These are phyloP conservation scores for Phoma sp. DNA, from an alignment of 2,329 filamentous ascomycete genomes.

Conservation along the genomic window DNA sequence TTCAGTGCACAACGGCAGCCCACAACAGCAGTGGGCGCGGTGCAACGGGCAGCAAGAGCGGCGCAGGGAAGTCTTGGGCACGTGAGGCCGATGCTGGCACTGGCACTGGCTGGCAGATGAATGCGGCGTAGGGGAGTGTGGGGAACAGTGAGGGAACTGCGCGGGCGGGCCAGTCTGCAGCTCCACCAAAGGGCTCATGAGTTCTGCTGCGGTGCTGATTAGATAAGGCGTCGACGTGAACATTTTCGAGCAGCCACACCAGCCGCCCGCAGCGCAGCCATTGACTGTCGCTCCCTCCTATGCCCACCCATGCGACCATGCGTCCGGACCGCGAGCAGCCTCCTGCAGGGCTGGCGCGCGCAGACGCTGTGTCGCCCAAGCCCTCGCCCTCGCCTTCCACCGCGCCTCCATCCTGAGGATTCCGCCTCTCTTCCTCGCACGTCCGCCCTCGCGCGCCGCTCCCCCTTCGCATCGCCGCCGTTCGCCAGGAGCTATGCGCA, in stretches of 20 bases:
- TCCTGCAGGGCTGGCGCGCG: conserved; percentile 46
- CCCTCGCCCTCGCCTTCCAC: conserved; percentile 2
- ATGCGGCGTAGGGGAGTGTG: conserved; percentile 19
- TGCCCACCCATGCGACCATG: conserved; percentile 58
- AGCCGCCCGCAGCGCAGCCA: conserved; percentile 8
- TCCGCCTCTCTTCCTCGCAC: not conserved
- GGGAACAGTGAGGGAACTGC: conserved; percentile 6
- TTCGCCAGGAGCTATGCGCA: conserved; percentile 41
- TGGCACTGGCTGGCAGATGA: not conserved
- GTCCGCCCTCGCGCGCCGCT: conserved; percentile 31
- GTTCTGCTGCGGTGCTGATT: no score
- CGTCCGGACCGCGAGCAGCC: conserved; percentile 52
- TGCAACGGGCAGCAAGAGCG: not conserved
- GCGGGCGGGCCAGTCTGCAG: not conserved
- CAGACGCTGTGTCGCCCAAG: conserved; percentile 30
- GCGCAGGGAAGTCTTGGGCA: not conserved
- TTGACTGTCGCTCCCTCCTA: conserved; percentile 19
- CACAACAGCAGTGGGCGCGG: not conserved
- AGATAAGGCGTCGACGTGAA: conserved; percentile 8
- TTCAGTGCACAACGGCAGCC: not conserved
- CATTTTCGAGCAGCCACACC: conserved; percentile 6
- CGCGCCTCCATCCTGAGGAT: not conserved
- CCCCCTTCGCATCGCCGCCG: not conserved
- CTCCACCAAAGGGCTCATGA: not conserved
- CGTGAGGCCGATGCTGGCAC: conserved; percentile 5